A percentile compares a stretch with the other conserved stretches of the same genome.
phyloP scores from a whole-genome alignment of 192 early-diverging fungal species.

The Rhizoclosmatium globosum region DNA sequence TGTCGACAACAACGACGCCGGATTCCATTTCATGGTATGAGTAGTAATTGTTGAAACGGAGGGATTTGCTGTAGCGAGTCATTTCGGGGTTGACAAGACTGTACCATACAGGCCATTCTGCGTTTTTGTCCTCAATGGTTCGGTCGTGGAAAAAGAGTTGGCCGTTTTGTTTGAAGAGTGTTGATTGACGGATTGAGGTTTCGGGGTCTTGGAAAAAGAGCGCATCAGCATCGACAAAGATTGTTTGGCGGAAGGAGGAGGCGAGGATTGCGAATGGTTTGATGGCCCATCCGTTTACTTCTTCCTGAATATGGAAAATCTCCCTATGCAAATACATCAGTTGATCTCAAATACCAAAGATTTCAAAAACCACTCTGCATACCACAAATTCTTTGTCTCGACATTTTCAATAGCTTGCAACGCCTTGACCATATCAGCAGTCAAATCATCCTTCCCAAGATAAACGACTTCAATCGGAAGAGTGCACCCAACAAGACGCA shows the following conservation, averaged over 20 bases:
- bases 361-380: too few species aligned
- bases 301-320: not conserved
- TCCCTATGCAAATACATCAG: too few species aligned
- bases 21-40: conserved; percentile 70
- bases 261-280: conserved; percentile 77
- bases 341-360: too few species aligned
- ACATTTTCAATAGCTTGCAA: not conserved
- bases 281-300: conserved; percentile 63
- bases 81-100: conserved; percentile 57
- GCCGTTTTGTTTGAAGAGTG: conserved; percentile 52
- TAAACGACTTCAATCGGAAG: conserved; percentile 10
- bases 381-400: not conserved
- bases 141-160: conserved; percentile 70
- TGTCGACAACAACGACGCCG: conserved; percentile 72
- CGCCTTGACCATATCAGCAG: not conserved
- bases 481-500: not conserved
- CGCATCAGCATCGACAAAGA: conserved; percentile 78
- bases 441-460: not conserved
- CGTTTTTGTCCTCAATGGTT: conserved; percentile 34
- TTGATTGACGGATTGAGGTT: conserved; percentile 48
- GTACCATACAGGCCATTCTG: conserved; percentile 52
- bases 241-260: conserved; percentile 63
- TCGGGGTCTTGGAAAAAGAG: conserved; percentile 70
- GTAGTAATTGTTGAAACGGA: conserved; percentile 49
- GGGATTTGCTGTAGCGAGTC: conserved; percentile 46